Conservation (phyloP, 225 moss, liverwort and hornwort genomes). For the Sphagnum tenellum region DNA sequence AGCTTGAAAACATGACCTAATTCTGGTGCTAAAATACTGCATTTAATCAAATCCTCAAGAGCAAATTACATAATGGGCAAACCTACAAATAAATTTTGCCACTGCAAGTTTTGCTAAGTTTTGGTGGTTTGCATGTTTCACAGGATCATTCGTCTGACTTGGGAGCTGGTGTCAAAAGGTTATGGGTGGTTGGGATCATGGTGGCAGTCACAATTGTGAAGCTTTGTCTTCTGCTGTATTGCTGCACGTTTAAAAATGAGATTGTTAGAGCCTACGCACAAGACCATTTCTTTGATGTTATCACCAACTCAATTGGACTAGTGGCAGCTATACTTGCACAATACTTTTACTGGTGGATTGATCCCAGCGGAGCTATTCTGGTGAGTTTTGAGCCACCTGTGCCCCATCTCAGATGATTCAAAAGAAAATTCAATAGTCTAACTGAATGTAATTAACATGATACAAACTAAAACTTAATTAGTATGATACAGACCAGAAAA, state of each 20-base stretch:
- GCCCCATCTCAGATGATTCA: too few relatives aligned
- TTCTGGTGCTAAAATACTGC: too few relatives aligned
- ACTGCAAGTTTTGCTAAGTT: background rate
- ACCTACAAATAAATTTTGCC: background rate
- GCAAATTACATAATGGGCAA: background rate
- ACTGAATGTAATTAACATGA: too few relatives aligned
- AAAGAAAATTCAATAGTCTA: too few relatives aligned
- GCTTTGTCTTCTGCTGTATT: conserved; percentile 27
- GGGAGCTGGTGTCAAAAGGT: conserved; percentile 6
- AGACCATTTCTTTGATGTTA: conserved; percentile 42
- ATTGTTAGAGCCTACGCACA: conserved; percentile 38
- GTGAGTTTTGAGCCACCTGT: conserved; percentile 11
- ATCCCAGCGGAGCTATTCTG: conserved; percentile 42
- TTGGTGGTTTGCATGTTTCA: background rate
- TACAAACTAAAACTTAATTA: too few relatives aligned
- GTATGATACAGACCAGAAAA: too few relatives aligned
- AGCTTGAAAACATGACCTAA: too few relatives aligned
- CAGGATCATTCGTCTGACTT: conserved; percentile 2
- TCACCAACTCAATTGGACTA: conserved; percentile 36
- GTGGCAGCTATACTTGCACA: conserved; percentile 34
- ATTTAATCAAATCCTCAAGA: too few relatives aligned
- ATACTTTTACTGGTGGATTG: conserved; percentile 43
- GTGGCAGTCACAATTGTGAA: conserved; percentile 22
- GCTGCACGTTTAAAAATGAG: conserved; percentile 26
- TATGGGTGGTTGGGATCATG: conserved; percentile 36